phyloP scores from a whole-genome alignment of 345 rosid genomes.

The Sisymbrium irio region DNA sequence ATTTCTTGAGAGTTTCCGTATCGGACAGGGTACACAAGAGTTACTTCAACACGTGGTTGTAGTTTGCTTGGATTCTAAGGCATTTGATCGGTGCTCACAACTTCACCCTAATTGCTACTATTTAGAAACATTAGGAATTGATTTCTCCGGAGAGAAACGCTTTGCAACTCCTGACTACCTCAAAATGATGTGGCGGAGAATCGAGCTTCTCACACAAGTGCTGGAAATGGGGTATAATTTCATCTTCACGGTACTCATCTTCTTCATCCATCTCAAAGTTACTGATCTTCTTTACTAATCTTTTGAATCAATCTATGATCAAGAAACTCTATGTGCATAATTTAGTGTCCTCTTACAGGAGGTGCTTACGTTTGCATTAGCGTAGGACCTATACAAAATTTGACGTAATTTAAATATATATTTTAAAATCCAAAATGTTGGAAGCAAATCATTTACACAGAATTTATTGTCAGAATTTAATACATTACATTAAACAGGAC shows the following conservation, averaged over 20 bases:
- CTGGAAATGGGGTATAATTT: constrained; percentile 59
- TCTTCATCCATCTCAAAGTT: neutral
- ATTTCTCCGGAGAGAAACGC: constrained; percentile 45
- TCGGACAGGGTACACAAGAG: constrained; percentile 45
- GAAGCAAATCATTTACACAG: neutral
- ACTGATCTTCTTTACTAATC: neutral
- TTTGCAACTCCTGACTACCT: constrained; percentile 56
- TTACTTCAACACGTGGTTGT: constrained; percentile 54
- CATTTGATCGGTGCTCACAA: constrained; percentile 45
- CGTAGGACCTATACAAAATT: neutral
- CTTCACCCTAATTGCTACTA: constrained; percentile 50
- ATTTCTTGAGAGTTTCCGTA: constrained; percentile 52
- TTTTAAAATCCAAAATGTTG: neutral
- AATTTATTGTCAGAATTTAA: neutral
- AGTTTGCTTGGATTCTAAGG: constrained; percentile 49
- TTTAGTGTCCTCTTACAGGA: neutral
- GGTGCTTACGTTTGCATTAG: neutral
- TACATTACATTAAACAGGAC: neutral
- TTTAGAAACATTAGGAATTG: constrained; percentile 31
- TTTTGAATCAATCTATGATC: neutral
- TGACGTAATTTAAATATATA: neutral
- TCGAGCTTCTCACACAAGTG: constrained; percentile 44
- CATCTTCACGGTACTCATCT: constrained; percentile 58
- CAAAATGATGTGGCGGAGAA: constrained; percentile 74
- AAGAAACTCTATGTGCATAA: neutral